Conservation (phyloP, 768 basidiomycete species). For the Lactifluus pinguis region DNA sequence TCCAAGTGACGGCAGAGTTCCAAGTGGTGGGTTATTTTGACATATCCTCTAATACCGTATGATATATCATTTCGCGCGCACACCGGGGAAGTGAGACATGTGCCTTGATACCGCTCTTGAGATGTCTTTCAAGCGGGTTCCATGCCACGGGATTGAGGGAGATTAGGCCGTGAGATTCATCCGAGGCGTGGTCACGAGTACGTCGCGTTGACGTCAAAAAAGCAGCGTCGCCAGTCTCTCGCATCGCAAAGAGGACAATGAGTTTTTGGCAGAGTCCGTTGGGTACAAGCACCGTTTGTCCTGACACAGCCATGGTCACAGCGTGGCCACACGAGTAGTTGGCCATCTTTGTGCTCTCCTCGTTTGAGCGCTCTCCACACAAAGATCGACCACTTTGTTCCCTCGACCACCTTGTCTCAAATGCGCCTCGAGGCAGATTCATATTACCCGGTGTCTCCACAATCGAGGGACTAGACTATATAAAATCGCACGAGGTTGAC, state of each 20-base stretch:
- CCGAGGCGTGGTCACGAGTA: no score
- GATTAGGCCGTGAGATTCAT: no score
- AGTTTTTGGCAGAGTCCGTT: not conserved
- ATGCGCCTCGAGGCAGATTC: conserved; percentile 15
- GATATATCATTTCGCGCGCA: no score
- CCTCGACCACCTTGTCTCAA: conserved; percentile 11
- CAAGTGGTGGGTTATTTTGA: no score
- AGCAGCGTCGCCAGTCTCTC: no score
- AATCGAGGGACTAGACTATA: conserved; percentile 4
- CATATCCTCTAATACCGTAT: no score
- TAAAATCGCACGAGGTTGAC: conserved; percentile 1
- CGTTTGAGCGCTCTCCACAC: not conserved
- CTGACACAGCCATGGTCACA: not conserved
- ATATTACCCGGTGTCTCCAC: conserved; percentile 10
- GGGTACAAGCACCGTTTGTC: not conserved
- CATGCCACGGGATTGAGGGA: no score
- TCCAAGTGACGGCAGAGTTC: no score
- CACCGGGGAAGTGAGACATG: no score
- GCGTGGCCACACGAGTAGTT: not conserved
- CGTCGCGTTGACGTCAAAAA: no score
- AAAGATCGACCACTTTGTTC: conserved; percentile 7
- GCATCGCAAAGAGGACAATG: not conserved
- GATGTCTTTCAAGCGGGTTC: no score
- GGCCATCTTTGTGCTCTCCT: not conserved
- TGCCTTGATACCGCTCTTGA: no score